Evolutionary conservation across 2,329 filamentous ascomycete species (phyloP), one percentile per base, ranked within the genome.

Genomic region (Trichoderma simmonsii): DNA sequence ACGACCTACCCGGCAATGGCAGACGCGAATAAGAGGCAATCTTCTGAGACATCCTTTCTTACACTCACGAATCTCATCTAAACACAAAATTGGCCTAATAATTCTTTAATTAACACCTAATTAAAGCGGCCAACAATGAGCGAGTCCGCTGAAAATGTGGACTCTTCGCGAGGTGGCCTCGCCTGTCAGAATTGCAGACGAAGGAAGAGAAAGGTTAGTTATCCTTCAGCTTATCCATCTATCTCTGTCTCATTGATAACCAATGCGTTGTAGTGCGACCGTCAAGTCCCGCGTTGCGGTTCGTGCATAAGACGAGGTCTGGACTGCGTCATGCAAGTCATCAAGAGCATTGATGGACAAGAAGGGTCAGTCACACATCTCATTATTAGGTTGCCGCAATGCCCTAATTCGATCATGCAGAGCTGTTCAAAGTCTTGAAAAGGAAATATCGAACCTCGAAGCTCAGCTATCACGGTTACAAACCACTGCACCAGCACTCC

Each of bases 131-230:
- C 51, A 11, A 36, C 30, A 24, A 71, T 71, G 69, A 54, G 21
- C 21, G 34, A 30, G 3, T 4, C n/a, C 6, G 24, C 11, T 32
- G 61, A 61, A 59, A 26, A 18, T 34, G 36, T 14, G 7, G 36
- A 21, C n/a, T 71, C 61, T 30, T 7, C 21, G 14, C 69, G 61
- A 9, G 60, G 48, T 24, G 61, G 69, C 15, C 61, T 71, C 11
- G 69, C 69, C 6, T 71, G 69, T 21, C 61, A 61, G 26, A 71
- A 71, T n/a, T 71, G 69, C 61, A 59, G 69, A 43, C 69, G 51
- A 14, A 65, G 61, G 26, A 71, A 71, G 56, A 66, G 69, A 48
- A 71, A 64, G 28, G 69, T 71, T 24, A 1, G 21, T 18, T 6
- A 21, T 39, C 9, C 14, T 5, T 21, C 36, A 54, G 15, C 14